Evolutionary conservation across 1,139 yeast genomes (phyloP).

Genomic region (Kurtzmaniella quercitrusa): DNA sequence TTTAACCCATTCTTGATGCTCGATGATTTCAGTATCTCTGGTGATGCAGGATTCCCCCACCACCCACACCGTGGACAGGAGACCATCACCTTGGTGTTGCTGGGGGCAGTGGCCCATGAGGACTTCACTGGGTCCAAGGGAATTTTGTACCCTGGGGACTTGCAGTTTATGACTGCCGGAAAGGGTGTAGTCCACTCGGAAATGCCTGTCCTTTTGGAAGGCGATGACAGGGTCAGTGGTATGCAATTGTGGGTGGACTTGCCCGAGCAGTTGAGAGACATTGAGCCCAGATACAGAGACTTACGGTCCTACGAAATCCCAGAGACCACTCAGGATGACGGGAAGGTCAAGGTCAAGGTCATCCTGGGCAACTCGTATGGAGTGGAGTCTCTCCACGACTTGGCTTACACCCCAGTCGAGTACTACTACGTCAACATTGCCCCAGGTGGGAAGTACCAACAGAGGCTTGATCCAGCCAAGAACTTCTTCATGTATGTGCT

Average conservation of each 20-base stretch:
- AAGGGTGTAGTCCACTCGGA: constrained; percentile 83
- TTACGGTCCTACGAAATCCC: constrained; percentile 72
- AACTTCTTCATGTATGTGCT: constrained; percentile 72
- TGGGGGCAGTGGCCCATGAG: constrained; percentile 84
- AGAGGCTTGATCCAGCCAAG: constrained; percentile 57
- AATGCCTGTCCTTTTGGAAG: constrained; percentile 67
- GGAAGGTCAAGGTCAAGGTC: constrained; percentile 64
- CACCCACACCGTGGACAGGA: constrained; percentile 94
- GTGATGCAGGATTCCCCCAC: constrained; percentile 79
- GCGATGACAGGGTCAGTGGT: constrained; percentile 60
- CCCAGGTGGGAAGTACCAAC: constrained; percentile 66
- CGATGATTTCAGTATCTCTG: constrained; percentile 61
- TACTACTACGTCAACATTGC: constrained; percentile 65
- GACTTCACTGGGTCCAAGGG: constrained; percentile 88
- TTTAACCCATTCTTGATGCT: constrained; percentile 82
- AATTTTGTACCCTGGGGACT: constrained; percentile 74
- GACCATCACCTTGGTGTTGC: constrained; percentile 70
- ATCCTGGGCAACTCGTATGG: constrained; percentile 80
- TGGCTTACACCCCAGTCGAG: constrained; percentile 83
- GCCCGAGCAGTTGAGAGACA: constrained; percentile 63
- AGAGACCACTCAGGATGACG: constrained; percentile 55
- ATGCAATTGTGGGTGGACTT: constrained; percentile 92
- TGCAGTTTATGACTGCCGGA: constrained; percentile 96
- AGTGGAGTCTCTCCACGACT: constrained; percentile 63
- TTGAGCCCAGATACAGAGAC: constrained; percentile 79